Base-by-base conservation (phyloP, 495 filamentous ascomycete genomes). In the Annulohypoxylon stygium region DNA sequence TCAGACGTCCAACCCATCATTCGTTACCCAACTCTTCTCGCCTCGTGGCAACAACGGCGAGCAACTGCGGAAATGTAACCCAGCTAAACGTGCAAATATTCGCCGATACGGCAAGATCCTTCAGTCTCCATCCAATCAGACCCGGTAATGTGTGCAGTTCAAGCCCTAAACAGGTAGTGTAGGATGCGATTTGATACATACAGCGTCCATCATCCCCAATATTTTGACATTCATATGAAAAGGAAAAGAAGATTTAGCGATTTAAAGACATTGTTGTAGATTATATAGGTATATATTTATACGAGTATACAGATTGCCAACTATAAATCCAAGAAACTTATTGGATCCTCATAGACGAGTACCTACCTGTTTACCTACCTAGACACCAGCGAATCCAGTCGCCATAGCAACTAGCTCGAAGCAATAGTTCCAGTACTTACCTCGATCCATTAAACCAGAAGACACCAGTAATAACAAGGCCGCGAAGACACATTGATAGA, bases 81-180 rank as follows among this genome's bases (percentile, higher is more conserved):
- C 34, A 59, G 33, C 55, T 41, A 59, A 53, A 33, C 16, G 36
- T 34, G 20, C 37, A 39, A 10, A 14, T 65, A 65, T 65, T 65
- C 61, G 20, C 36, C 48, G 48, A 65, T 48, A 48, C 53, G 63
- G n/a, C 36, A 48, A 7, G 16, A 36, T 8, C 16, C 16, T 18
- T 12, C 2, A 34, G 4, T 2, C 45, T 12, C 43, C 16, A n/a
- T 25, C 57, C 62, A 66, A 70, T 65, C 68, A 50, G 43, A 18
- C 43, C 18, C 12, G 25, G 18, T 43, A 12, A 47, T 47, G 43
- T 9, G 43, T 47, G 43, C 43, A n/a, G 18, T 45, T 14, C 47
- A 23, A 6, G 65, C 43, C 54, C 55, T 33, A 36, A 68, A 68
- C 26, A 43, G 34, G 65, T 54, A 39, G 30, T 11, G 36, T 39